These are phyloP conservation scores for Magnusiomyces sp. DNA, from an alignment of 1,139 yeast genomes.

Conservation along the genomic window DNA sequence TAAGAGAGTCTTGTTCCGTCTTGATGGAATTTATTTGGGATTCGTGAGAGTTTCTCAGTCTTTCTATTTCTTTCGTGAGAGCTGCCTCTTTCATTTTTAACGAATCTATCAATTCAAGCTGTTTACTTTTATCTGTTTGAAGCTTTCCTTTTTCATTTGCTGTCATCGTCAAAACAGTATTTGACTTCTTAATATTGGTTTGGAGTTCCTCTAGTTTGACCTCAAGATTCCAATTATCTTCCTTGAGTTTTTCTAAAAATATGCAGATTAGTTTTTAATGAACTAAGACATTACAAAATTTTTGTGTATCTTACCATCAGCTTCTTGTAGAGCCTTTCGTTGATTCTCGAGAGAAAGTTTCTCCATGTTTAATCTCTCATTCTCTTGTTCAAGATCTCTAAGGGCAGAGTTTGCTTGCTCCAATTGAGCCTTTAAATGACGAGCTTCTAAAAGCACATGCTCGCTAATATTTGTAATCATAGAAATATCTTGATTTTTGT, in stretches of 20 bases:
- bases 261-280: neutral
- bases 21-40: slow-evolving; percentile 17
- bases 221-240: slow-evolving; percentile 75
- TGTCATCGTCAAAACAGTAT: slow-evolving; percentile 23
- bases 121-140: slow-evolving; percentile 24
- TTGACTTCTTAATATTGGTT: slow-evolving; percentile 34
- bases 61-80: slow-evolving; percentile 23
- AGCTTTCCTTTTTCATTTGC: slow-evolving; percentile 23
- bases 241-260: slow-evolving; percentile 45
- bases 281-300: neutral
- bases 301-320: slow-evolving; percentile 28
- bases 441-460: slow-evolving; percentile 65
- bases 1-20: slow-evolving; percentile 20
- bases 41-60: slow-evolving; percentile 21
- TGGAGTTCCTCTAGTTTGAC: slow-evolving; percentile 44
- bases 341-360: slow-evolving; percentile 30
- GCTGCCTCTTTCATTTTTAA: slow-evolving; percentile 26
- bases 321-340: slow-evolving; percentile 23
- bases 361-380: slow-evolving; percentile 33
- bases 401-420: slow-evolving; percentile 7
- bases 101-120: slow-evolving; percentile 28
- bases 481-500: slow-evolving; percentile 47
- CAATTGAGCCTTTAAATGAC: slow-evolving; percentile 52
- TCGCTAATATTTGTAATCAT: slow-evolving; percentile 82
- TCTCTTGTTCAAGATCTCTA: slow-evolving; percentile 35